Base-by-base conservation (phyloP, 2,329 filamentous ascomycete genomes). In the Chaetothyriales sp. region DNA sequence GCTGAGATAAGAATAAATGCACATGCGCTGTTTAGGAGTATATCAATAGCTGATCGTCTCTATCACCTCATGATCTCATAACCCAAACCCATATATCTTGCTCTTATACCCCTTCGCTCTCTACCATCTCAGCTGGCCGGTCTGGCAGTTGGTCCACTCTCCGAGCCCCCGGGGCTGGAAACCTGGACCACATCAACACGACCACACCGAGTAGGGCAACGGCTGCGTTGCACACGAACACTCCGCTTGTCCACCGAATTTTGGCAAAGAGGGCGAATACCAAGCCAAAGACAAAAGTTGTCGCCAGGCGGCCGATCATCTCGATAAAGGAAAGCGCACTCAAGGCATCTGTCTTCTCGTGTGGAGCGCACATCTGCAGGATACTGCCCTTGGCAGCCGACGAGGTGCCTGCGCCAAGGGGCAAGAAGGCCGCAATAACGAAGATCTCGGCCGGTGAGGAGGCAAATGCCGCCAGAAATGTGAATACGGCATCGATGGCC, bases 321-420 rank as follows among this genome's bases (percentile, higher is more conserved):
- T 86, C 83, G 0, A 86, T 77, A 0, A 86, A 67, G 0, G 80
- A 84, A 10, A 86, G 79, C 0, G 79, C 81, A 42, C 80, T 79
- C 2, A 86, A 67, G 0, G 83, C 82, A 59, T 86, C 82, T 0
- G 77, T 73, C 0, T 81, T 72, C 50, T 82, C 75, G 28, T 28
- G 22, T 46, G 55, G 57, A 12, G 43, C 55, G 8, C 53, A 57
- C 80, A 86, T 82, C 51, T 83, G 77, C 0, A 83, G 75, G 53
- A 86, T 84, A n/a, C 82, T 79, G 0, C 82, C 83, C 57, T 86
- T 86, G 1, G 81, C 80, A 0, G 82, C 80, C 0, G 81, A 75
- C 0, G 80, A 82, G 0, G 81, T 81, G 0, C 83, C 83, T 0
- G 81, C 82, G 0, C 79, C 81, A 26, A 86, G 77, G 0, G 83